Percentiles rank a stretch among this genome's conserved stretches.
phyloP scores from a whole-genome alignment of 257 asterid species.

The Penstemon eatonii region DNA sequence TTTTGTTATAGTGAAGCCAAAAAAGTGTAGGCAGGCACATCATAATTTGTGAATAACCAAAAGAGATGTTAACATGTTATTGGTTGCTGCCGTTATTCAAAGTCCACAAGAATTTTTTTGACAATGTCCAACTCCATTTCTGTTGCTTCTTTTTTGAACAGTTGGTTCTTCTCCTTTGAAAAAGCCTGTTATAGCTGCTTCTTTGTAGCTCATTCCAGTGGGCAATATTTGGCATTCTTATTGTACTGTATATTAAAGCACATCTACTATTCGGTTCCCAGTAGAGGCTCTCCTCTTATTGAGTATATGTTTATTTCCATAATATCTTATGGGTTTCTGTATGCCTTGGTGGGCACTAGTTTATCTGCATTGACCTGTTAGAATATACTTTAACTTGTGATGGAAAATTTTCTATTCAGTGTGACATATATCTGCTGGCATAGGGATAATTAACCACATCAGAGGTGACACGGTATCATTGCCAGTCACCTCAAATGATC shows the following conservation, averaged over 20 bases:
- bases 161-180: constrained; percentile 8
- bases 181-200: constrained; percentile 1
- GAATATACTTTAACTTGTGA: constrained; percentile 8
- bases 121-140: not conserved
- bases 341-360: constrained; percentile 9
- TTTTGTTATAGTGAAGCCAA: constrained; percentile 2
- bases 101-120: not conserved
- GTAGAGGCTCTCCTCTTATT: constrained; percentile 9
- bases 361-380: constrained; percentile 19
- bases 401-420: constrained; percentile 1
- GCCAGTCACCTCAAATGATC: constrained; percentile 18
- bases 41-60: not conserved
- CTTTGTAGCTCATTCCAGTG: constrained; percentile 7
- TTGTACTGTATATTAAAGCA: constrained; percentile 9
- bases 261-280: constrained; percentile 17
- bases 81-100: constrained; percentile 15
- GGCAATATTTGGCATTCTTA: constrained; percentile 10
- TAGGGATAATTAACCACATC: constrained; percentile 18
- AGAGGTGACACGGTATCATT: not conserved
- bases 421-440: constrained; percentile 10
- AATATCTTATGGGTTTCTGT: not conserved
- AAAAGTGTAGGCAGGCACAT: constrained; percentile 2
- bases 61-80: constrained; percentile 13
- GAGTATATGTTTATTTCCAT: constrained; percentile 4
- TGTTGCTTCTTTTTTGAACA: not conserved